Percentiles rank a stretch among this genome's conserved stretches.
Conservation (phyloP, 257 asterid species). For the Solanum chaucha region DNA sequence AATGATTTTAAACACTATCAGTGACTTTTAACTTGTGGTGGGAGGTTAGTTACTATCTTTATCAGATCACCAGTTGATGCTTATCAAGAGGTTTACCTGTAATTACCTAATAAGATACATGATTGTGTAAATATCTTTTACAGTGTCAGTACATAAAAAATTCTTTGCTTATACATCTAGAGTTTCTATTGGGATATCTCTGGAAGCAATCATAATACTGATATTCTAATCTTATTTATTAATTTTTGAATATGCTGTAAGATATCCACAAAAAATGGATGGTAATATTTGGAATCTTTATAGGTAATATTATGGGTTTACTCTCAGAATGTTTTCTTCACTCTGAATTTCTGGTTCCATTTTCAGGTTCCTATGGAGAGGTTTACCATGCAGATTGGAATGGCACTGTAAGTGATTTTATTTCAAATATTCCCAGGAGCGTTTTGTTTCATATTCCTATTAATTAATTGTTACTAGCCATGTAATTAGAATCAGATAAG, state of each 20-base stretch:
- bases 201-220: not conserved
- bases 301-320: not conserved
- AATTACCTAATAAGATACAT: not conserved
- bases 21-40: not conserved
- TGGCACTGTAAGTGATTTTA: constrained; percentile 75
- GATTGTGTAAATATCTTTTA: not conserved
- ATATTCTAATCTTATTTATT: not conserved
- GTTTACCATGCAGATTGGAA: constrained; percentile 99
- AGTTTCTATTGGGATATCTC: not conserved
- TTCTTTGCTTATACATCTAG: not conserved
- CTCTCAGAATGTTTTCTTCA: not conserved
- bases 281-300: not conserved
- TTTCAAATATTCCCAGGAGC: not conserved
- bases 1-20: not conserved
- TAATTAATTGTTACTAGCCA: not conserved
- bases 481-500: not conserved
- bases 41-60: not conserved
- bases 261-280: not conserved
- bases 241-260: not conserved
- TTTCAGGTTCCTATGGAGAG: constrained; percentile 97
- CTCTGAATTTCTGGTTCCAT: not conserved
- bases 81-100: not conserved
- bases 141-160: not conserved
- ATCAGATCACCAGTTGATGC: not conserved
- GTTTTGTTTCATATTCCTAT: not conserved